Percentiles rank a stretch among this genome's conserved stretches.
Conservation (phyloP, 495 filamentous ascomycete genomes). For the Annulohypoxylon bovei region DNA sequence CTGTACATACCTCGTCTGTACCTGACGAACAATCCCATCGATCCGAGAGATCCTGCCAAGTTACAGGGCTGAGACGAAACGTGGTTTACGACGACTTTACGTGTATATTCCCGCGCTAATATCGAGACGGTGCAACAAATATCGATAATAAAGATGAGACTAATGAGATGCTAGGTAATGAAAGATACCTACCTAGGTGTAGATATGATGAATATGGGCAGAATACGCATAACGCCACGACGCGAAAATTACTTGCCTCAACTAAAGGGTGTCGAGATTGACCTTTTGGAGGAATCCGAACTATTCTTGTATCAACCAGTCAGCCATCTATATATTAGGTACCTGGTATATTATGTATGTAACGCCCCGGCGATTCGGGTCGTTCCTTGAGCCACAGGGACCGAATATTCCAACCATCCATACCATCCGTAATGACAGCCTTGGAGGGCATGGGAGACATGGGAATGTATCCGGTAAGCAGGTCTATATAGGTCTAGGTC, state of each 20-base stretch:
- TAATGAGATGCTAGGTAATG: neutral
- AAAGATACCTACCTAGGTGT: neutral
- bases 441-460: neutral
- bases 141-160: neutral
- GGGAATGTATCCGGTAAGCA: conserved; percentile 12
- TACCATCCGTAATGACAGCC: neutral
- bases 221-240: neutral
- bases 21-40: conserved; percentile 13
- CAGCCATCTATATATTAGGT: neutral
- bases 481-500: neutral
- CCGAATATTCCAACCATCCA: conserved; percentile 3
- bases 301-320: conserved; percentile 6
- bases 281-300: neutral
- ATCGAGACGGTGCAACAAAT: conserved; percentile 4
- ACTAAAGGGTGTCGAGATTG: conserved; percentile 4
- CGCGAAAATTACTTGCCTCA: neutral
- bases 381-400: conserved; percentile 19
- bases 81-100: conserved; percentile 17
- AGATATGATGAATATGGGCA: neutral
- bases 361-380: conserved; percentile 35
- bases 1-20: conserved; percentile 10
- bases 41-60: conserved; percentile 31
- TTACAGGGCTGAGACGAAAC: conserved; percentile 38
- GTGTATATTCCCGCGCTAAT: neutral
- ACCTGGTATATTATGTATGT: conserved; percentile 6